Evolutionary conservation across 192 early-diverging fungal species (phyloP), one percentile per base, ranked within the genome.

Genomic region (Phycomyces blakesleeanus): DNA sequence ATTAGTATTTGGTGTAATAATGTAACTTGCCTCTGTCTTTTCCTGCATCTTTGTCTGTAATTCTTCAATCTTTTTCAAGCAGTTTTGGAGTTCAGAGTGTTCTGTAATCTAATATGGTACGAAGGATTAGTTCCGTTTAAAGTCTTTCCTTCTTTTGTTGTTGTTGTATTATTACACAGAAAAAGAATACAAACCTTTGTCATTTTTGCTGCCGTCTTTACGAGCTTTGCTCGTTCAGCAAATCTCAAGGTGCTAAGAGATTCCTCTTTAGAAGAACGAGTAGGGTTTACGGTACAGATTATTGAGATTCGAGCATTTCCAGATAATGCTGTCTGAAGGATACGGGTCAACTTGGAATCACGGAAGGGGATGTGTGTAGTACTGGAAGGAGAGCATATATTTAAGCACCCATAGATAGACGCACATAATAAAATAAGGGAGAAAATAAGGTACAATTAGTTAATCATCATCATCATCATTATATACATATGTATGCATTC

Each of bases 301-400:
- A 99, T 92, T 11, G 90, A 81, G 1, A 95, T 89, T 1, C 86
- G 83, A 0, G 95, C 92, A 74, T 94, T 97, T 44, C 97, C 97
- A 10, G 89, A 90, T 7, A 99, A 78, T 1, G 97, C 96, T 6
- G 89, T 81, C 72, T 97, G 94, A 22, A 99, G 68, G 34, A 99
- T 95, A n/a, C 97, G 77, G 7, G 97, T 99, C 38, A 99, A 73
- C 63, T 98, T 98, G 0, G 95, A 98, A 66, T 99, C 93, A 49
- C 97, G 91, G 78, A 92, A 99, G 0, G 97, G 97, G 41, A 99
- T 92, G 75, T 98, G 96, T 3, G 81, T 78, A 2, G 71, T 69
- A 57, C 41, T 50, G n/a, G n/a, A n/a, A n/a, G n/a, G n/a, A n/a
- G n/a, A n/a, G n/a, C n/a, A n/a, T n/a, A n/a, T n/a, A n/a, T n/a